Evolutionary conservation across 352 stramenopile species (phyloP), one percentile per base, ranked within the genome.

Genomic region (Discostella stelligera): DNA sequence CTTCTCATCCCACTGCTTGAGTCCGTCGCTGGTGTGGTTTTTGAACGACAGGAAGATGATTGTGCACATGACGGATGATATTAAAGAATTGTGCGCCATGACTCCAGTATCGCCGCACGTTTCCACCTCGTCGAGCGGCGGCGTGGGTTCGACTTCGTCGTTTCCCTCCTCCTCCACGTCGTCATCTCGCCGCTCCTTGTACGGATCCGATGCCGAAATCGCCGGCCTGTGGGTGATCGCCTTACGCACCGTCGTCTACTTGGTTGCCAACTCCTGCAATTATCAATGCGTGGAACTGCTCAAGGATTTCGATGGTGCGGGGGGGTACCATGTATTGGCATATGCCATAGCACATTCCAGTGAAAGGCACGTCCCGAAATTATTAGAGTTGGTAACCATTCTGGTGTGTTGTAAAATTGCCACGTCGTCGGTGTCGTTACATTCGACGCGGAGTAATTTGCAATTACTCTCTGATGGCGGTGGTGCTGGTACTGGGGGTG

Each of bases 11-110:
- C 49, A 81, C 32, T 94, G 89, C 61, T 74, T 93, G 0, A 86
- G 73, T 5, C 73, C 80, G 16, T 86, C 71, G 30, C 66, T 94
- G 16, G 86, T 93, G 1, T 91, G 77, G 79, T 94, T 92, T 56
- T 64, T 94, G 3, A 87, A 94, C 53, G 89, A 94, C 82, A 63
- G 87, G 27, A 93, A 90, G 55, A 93, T 94, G 85, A 91, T 94
- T 64, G 78, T 91, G 23, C 87, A 93, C 71, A 94, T 94, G 89
- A 91, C 86, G 0, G 89, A 94, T 68, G 89, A 94, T 74, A 83
- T 94, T 55, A 93, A 92, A 61, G 89, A 94, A 56, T 63, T 94
- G 10, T 86, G 77, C 64, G 86, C 78, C 30, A 84, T 90, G 64
- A 84, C 71, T 1, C 9, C 58, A 32, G 66, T 75, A 32, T 32